Evolutionary conservation across 2,329 filamentous ascomycete genomes (phyloP), one percentile per base, ranked within the genome.

Genomic region (Zopfia rhizophila): DNA sequence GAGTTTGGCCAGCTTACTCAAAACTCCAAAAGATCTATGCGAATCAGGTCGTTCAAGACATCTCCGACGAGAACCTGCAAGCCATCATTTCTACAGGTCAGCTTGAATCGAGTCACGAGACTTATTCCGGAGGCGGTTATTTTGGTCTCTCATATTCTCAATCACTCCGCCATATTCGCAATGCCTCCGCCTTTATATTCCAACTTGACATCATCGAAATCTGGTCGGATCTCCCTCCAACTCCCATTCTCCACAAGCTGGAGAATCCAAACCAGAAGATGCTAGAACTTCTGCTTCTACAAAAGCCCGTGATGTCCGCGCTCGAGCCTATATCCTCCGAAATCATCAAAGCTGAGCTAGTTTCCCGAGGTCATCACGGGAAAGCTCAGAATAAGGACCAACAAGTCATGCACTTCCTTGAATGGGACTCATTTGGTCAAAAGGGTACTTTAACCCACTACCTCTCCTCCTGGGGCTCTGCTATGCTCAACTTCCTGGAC

Each of bases 121-220:
- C 28, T 47, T 49, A 36, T 10, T 33, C 55, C 7, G 60, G 60
- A 7, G 56, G 56, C 32, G 59, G 48, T 12, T 55, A 47, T 35
- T 61, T 69, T 17, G 66, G 63, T 21, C 53, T 68, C 7, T 68
- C 63, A 1, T 70, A 70, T 38, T 47, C 51, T 12, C 58, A 60
- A 31, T 63, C 65, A 0, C 31, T 67, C 2, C 60, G 51, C 24
- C 47, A 24, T 12, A 17, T 68, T 24, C 40, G 49, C 12, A 45
- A 42, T 11, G 40, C 35, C 7, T 17, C 28, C 7, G 62, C 63
- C 3, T 36, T 65, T 0, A 16, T 70, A 1, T 61, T 68, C 48
- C 59, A 61, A 7, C 63, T 70, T 49, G 62, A 69, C 46, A 25
- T 70, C 44, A 45, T 65, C 19, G 55, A 59, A 8, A n/a, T 64